phyloP scores from a whole-genome alignment of 805 yeast genomes.

The Tetrapisispora fleetii region DNA sequence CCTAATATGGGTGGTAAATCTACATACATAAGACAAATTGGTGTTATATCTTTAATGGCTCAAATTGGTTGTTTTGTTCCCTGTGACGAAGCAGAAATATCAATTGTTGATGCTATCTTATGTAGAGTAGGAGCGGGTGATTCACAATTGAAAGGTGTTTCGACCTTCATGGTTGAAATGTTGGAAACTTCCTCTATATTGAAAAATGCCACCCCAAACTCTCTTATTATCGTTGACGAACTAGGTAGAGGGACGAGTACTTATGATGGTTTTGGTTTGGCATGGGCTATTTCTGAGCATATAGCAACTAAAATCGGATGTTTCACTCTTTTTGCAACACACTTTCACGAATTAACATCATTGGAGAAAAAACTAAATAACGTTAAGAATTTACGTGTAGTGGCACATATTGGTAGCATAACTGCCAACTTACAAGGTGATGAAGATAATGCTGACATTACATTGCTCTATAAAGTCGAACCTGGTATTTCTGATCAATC shows the following conservation, averaged over 20 bases:
- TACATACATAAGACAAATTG: slow-evolving; percentile 82
- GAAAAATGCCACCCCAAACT: slow-evolving; percentile 73
- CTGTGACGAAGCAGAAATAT: slow-evolving; percentile 62
- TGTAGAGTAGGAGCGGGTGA: slow-evolving; percentile 99
- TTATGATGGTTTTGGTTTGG: slow-evolving; percentile 95
- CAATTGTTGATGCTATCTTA: slow-evolving; percentile 80
- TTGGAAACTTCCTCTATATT: slow-evolving; percentile 88
- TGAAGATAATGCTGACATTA: slow-evolving; percentile 51
- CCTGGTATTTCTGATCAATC: slow-evolving; percentile 94
- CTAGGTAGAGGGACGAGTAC: slow-evolving; percentile 75
- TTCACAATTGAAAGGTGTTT: slow-evolving; percentile 91
- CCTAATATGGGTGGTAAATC: slow-evolving; percentile 98
- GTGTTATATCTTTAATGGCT: slow-evolving; percentile 76
- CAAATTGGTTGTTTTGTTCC: slow-evolving; percentile 91
- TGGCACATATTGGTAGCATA: slow-evolving; percentile 55
- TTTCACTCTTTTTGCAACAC: slow-evolving; percentile 89
- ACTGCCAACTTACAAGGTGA: slow-evolving; percentile 34
- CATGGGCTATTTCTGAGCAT: slow-evolving; percentile 91
- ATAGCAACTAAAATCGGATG: slow-evolving; percentile 62
- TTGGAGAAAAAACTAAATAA: slow-evolving; percentile 51
- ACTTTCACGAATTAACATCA: slow-evolving; percentile 90
- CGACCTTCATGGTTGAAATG: slow-evolving; percentile 98
- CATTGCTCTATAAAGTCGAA: slow-evolving; percentile 86
- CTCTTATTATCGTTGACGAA: slow-evolving; percentile 88
- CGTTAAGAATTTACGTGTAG: slow-evolving; percentile 82